Conservation (phyloP, 495 filamentous ascomycete species). For the Podospora fimiseda region DNA sequence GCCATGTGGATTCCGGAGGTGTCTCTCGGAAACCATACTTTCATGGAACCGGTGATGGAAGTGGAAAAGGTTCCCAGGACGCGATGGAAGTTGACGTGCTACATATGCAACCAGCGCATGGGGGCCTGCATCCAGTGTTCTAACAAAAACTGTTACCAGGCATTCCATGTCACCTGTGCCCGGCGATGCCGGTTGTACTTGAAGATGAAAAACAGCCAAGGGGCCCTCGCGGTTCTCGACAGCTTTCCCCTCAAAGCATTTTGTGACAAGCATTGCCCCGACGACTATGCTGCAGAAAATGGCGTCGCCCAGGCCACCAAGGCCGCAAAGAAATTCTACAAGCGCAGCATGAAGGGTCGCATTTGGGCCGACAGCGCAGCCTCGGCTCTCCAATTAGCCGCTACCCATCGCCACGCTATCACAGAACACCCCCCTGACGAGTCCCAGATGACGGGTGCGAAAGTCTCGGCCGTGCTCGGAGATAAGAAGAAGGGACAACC, state of each 20-base stretch:
- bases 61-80: constrained; percentile 93
- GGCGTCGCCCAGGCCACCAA: constrained; percentile 51
- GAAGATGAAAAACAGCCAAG: constrained; percentile 92
- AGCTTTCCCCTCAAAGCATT: constrained; percentile 79
- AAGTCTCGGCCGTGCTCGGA: constrained; percentile 53
- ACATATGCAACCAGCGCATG: constrained; percentile 96
- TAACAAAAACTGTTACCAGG: constrained; percentile 92
- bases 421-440: constrained; percentile 52
- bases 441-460: constrained; percentile 49
- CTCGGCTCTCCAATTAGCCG: constrained; percentile 71
- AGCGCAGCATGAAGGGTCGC: constrained; percentile 72
- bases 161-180: constrained; percentile 98
- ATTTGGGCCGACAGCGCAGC: constrained; percentile 89
- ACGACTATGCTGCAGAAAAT: constrained; percentile 83
- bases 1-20: constrained; percentile 99
- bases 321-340: constrained; percentile 67
- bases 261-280: constrained; percentile 92
- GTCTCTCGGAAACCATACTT: constrained; percentile 86
- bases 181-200: constrained; percentile 80
- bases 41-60: constrained; percentile 97
- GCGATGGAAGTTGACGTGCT: constrained; percentile 90
- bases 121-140: constrained; percentile 97
- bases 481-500: constrained; percentile 65
- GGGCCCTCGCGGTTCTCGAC: constrained; percentile 74
- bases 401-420: constrained; percentile 54